Evolutionary conservation across 2,329 filamentous ascomycete species (phyloP).

Genomic region (Penicillium freii): DNA sequence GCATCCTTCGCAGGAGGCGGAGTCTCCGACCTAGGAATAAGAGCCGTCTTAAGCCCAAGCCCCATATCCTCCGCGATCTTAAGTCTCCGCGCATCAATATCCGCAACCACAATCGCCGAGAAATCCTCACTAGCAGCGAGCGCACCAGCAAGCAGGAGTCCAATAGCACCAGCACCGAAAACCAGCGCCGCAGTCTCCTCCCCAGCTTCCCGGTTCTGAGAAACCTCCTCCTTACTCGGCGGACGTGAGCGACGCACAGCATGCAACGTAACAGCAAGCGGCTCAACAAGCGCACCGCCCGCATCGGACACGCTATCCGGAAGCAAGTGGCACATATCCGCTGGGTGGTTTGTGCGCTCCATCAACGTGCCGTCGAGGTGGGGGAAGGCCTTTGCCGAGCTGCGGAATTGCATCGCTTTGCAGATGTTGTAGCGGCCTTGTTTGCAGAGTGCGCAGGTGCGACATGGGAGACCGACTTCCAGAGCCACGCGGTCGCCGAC

Average conservation of each 20-base stretch:
- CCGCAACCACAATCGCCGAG: constrained; percentile 57
- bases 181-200: constrained; percentile 53
- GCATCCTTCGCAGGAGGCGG: constrained; percentile 35
- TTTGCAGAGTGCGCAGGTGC: constrained; percentile 56
- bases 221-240: constrained; percentile 36
- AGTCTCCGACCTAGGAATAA: constrained; percentile 36
- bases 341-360: constrained; percentile 61
- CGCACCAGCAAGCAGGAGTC: constrained; percentile 57
- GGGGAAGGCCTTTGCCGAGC: constrained; percentile 59
- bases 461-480: constrained; percentile 86
- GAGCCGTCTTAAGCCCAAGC: constrained; percentile 37
- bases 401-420: constrained; percentile 57
- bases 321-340: constrained; percentile 58
- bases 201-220: constrained; percentile 42
- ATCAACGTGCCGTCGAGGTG: constrained; percentile 65
- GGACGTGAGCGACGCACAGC: constrained; percentile 56
- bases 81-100: constrained; percentile 58
- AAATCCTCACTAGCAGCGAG: constrained; percentile 56
- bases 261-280: constrained; percentile 60
- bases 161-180: constrained; percentile 62
- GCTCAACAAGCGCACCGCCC: constrained; percentile 60
- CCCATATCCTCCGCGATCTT: constrained; percentile 51
- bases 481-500: constrained; percentile 84
- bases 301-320: constrained; percentile 54
- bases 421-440: constrained; percentile 63